Evolutionary conservation across 768 basidiomycete species (phyloP), one percentile per base, ranked within the genome.

Genomic region (Naganishia randhawae): DNA sequence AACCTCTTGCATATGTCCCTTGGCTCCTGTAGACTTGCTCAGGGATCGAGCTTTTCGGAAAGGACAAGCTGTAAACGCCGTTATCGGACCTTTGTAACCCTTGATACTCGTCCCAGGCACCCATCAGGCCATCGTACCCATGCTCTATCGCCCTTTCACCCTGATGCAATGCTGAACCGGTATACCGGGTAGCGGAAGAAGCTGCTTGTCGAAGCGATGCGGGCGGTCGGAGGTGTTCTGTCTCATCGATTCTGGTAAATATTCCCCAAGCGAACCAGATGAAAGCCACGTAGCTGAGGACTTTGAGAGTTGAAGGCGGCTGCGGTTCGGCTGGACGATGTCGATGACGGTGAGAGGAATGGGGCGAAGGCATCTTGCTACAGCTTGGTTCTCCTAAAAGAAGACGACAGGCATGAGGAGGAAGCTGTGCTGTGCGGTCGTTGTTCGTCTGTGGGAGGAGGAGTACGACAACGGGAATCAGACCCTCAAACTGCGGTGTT

Each of bases 231-330:
- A 61, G 57, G n/a, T 61, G 57, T 5, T 61, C 57, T 7, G 57
- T 61, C 25, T 61, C 57, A 25, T 61, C 57, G 57, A 61, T 16
- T 19, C 37, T 37, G 19, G 57, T 61, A 42, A 61, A 61, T 37
- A 61, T 41, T 13, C 37, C 57, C 57, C 57, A 61, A 16, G 57
- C 57, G 25, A 61, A 41, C 57, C 57, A 61, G 22, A 61, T 22
- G 25, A 61, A 35, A 22, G 57, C 57, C 6, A 61, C 57, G 37
- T 61, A 61, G 25, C 22, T 25, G 39, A 61, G 57, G 17, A 61
- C 57, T 19, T 61, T 61, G 57, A 61, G 39, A 1, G 57, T 61
- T 13, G 57, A 61, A 4, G 57, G 57, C n/a, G 57, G 57, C 9
- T 32, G 29, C 2, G 57, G 37, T 16, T 61, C 57, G 8, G n/a